A percentile compares a stretch with the other conserved stretches of the same genome.
Conservation (phyloP, 192 early-diverging fungal genomes). For the Mortierella alpina region DNA sequence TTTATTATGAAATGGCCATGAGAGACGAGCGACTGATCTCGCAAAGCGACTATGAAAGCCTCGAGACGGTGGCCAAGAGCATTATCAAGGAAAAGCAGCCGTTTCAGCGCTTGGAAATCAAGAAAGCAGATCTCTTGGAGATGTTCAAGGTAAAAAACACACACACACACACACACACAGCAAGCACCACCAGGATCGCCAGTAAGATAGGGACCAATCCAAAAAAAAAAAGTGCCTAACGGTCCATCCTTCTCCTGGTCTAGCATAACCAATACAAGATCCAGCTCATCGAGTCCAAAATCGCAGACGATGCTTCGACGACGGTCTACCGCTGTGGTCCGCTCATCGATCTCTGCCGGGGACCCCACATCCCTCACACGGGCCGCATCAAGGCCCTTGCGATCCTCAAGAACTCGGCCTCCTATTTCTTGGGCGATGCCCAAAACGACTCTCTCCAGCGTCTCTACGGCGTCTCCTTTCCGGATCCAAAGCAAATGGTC, state of each 20-base stretch:
- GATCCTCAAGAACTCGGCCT: constrained; percentile 95
- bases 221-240: background rate
- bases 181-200: too few relatives aligned
- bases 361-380: constrained; percentile 95
- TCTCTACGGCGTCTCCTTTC: constrained; percentile 98
- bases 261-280: constrained; percentile 96
- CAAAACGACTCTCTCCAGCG: constrained; percentile 98
- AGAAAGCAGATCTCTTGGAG: constrained; percentile 90
- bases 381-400: constrained; percentile 92
- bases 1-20: constrained; percentile 94
- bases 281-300: constrained; percentile 89
- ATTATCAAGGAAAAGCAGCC: constrained; percentile 95
- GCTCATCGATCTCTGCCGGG: constrained; percentile 94
- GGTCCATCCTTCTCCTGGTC: background rate
- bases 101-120: constrained; percentile 89
- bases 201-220: too few relatives aligned
- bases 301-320: constrained; percentile 89
- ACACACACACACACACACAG: background rate
- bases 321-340: constrained; percentile 99
- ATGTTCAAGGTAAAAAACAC: constrained; percentile 82
- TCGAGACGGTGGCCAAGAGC: constrained; percentile 86
- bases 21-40: constrained; percentile 76
- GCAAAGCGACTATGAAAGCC: constrained; percentile 83
- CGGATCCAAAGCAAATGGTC: constrained; percentile 94
- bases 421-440: constrained; percentile 96